phyloP scores from a whole-genome alignment of 108 stramenopile genomes.

The Cylindrotheca fusiformis region DNA sequence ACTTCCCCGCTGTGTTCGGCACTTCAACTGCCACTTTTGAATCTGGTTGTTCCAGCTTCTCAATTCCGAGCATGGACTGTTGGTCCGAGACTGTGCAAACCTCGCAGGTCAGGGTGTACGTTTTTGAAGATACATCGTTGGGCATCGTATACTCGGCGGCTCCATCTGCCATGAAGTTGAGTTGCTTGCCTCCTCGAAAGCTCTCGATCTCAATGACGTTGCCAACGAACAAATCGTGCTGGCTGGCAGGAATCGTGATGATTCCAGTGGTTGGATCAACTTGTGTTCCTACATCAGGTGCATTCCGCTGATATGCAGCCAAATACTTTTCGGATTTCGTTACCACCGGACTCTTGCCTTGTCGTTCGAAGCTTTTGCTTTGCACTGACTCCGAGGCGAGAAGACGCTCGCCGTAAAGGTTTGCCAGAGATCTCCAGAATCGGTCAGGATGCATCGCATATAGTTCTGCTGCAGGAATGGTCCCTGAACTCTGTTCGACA shows the following conservation, averaged over 20 bases:
- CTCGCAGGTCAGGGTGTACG: neutral
- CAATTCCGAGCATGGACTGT: neutral
- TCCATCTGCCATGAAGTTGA: neutral
- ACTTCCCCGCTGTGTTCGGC: neutral
- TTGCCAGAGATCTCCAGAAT: conserved; percentile 22
- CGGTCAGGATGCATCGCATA: conserved; percentile 14
- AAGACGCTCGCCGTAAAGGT: conserved; percentile 9
- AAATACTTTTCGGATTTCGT: neutral
- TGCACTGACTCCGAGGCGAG: neutral
- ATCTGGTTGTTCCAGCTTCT: no score
- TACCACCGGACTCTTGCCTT: neutral
- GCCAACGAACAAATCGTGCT: neutral
- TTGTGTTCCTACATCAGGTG: neutral
- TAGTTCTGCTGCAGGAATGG: neutral
- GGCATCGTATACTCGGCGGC: neutral
- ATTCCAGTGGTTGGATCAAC: neutral
- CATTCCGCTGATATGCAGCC: neutral
- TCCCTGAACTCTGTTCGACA: conserved; percentile 9
- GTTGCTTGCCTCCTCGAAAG: neutral
- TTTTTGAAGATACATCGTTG: neutral
- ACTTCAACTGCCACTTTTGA: neutral
- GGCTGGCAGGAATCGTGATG: neutral
- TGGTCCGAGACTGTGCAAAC: neutral
- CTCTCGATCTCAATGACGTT: neutral
- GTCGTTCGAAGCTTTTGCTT: neutral